These are phyloP conservation scores for Trichomonas tenax DNA, from an alignment of 208 protist genomes.

Conservation along the genomic window DNA sequence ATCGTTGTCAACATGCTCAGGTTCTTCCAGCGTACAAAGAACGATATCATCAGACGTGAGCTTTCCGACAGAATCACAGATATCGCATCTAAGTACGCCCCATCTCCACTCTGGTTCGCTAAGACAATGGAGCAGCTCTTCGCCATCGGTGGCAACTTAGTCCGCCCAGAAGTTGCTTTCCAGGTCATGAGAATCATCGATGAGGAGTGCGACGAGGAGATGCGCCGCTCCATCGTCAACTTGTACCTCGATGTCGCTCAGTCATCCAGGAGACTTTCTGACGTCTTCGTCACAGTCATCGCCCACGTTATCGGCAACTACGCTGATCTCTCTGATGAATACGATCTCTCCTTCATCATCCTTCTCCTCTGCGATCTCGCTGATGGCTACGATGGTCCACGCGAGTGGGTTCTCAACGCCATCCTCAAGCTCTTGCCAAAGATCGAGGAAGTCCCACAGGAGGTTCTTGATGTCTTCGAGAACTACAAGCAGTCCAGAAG, in stretches of 20 bases:
- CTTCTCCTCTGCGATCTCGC: not conserved
- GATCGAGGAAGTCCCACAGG: not conserved
- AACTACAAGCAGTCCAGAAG: not conserved
- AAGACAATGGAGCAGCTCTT: slow-evolving; percentile 15
- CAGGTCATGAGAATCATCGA: not conserved
- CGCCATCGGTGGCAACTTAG: not conserved
- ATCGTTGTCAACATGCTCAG: slow-evolving; percentile 12
- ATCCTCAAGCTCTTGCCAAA: not conserved
- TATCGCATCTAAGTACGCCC: not conserved
- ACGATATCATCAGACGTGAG: not conserved
- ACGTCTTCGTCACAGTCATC: not conserved
- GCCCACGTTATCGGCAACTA: not conserved
- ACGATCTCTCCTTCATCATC: not conserved
- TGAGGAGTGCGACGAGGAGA: not conserved
- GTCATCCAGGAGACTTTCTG: not conserved
- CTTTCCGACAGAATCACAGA: not conserved
- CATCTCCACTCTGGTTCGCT: not conserved
- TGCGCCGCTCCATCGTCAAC: not conserved
- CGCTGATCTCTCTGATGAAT: not conserved
- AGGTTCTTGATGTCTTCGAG: slow-evolving; percentile 4
- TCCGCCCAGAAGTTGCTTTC: slow-evolving; percentile 16
- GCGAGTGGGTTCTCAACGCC: not conserved
- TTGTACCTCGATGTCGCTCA: slow-evolving; percentile 3
- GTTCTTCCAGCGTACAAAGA: slow-evolving; percentile 19
- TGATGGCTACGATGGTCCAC: not conserved